phyloP scores from a whole-genome alignment of 1,284 basidiomycete genomes.

The Afroboletus lepidellus region DNA sequence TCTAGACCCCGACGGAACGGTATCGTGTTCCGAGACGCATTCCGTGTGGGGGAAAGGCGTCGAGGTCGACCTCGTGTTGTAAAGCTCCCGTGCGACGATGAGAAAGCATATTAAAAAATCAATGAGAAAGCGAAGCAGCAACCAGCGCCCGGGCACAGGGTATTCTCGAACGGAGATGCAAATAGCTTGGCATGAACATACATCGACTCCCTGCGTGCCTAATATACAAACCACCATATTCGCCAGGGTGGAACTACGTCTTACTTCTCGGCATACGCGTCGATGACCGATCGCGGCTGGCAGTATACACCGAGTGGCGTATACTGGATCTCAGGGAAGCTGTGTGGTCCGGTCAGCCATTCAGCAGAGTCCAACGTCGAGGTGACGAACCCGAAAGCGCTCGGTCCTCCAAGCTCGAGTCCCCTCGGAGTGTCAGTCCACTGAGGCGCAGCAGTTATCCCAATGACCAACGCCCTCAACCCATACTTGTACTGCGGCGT shows the following conservation, averaged over 20 bases:
- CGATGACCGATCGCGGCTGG: slow-evolving; percentile 38
- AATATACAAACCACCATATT: slow-evolving; percentile 11
- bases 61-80: neutral
- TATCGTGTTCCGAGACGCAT: neutral
- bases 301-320: slow-evolving; percentile 36
- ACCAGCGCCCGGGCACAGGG: slow-evolving; percentile 13
- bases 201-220: neutral
- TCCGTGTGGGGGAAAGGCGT: neutral
- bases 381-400: slow-evolving; percentile 33
- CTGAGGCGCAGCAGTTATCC: slow-evolving; percentile 53
- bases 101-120: neutral
- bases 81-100: neutral
- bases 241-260: neutral
- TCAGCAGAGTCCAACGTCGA: neutral
- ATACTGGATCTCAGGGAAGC: slow-evolving; percentile 35
- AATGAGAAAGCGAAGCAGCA: neutral
- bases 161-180: neutral
- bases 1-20: neutral
- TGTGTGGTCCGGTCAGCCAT: slow-evolving; percentile 16
- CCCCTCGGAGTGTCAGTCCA: slow-evolving; percentile 55
- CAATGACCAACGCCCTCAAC: slow-evolving; percentile 54
- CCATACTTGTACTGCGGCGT: slow-evolving; percentile 52
- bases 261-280: slow-evolving; percentile 26
- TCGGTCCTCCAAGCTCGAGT: slow-evolving; percentile 50
- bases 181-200: neutral